phyloP scores from a whole-genome alignment of 2,329 filamentous ascomycete species.

The Beauveria asiatica region DNA sequence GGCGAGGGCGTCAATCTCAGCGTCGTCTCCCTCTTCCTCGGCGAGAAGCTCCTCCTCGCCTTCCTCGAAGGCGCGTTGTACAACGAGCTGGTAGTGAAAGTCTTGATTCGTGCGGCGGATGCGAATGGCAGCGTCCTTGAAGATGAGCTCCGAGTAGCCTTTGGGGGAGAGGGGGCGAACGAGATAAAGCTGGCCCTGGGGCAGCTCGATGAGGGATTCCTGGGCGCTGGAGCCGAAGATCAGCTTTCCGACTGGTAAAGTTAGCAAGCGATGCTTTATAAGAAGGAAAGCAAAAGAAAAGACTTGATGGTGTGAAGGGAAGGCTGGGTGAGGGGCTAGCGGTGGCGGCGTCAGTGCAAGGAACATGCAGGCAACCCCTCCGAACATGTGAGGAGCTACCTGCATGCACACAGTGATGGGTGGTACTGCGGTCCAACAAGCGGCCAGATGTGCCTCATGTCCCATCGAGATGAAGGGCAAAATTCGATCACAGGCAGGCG shows the following conservation, averaged over 20 bases:
- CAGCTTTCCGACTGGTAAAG: conserved; percentile 68
- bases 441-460: neutral
- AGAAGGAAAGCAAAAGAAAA: neutral
- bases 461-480: too few species aligned
- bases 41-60: conserved; percentile 87
- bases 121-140: conserved; percentile 88
- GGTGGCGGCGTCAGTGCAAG: conserved; percentile 19
- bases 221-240: conserved; percentile 83
- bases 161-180: conserved; percentile 93
- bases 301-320: neutral
- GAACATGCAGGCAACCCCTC: conserved; percentile 22
- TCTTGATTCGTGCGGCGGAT: conserved; percentile 91
- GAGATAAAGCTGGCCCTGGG: conserved; percentile 93
- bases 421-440: neutral
- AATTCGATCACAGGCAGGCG: neutral
- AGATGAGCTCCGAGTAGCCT: conserved; percentile 97
- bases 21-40: conserved; percentile 82
- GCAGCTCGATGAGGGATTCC: conserved; percentile 87
- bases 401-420: neutral
- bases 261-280: neutral
- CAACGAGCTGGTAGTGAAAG: conserved; percentile 93
- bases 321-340: conserved; percentile 15
- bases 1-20: conserved; percentile 62
- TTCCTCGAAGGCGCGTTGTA: conserved; percentile 95
- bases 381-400: conserved; percentile 19